Percentiles rank a stretch among this genome's conserved stretches.
These are phyloP conservation scores for Pichia phayaonensis DNA, from an alignment of 805 yeast genomes.

Conservation along the genomic window DNA sequence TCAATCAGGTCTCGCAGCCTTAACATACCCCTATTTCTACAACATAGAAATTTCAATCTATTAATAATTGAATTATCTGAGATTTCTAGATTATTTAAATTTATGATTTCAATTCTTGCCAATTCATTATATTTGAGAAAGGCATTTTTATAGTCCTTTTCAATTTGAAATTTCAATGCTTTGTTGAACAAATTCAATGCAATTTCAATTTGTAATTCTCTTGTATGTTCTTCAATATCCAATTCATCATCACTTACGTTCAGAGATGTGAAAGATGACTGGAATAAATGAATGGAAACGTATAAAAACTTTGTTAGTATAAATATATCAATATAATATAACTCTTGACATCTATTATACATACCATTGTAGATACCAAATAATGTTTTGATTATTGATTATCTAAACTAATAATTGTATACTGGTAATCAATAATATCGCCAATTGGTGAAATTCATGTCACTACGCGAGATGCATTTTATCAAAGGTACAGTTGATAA, in stretches of 20 bases:
- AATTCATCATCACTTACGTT: conserved; percentile 70
- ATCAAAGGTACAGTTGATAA: too few relatives aligned
- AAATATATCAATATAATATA: neutral
- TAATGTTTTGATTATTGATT: too few relatives aligned
- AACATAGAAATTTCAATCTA: conserved; percentile 65
- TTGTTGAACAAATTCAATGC: conserved; percentile 68
- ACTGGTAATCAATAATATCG: too few relatives aligned
- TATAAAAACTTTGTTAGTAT: neutral
- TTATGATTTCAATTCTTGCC: conserved; percentile 62
- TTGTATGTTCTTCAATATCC: conserved; percentile 81
- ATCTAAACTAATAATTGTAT: too few relatives aligned
- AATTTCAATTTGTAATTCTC: conserved; percentile 86
- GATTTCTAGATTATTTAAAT: conserved; percentile 25
- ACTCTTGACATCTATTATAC: neutral
- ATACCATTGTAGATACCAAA: neutral
- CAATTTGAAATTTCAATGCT: conserved; percentile 59
- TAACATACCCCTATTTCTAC: conserved; percentile 75
- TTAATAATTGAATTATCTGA: conserved; percentile 58
- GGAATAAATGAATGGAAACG: neutral
- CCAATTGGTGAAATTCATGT: too few relatives aligned
- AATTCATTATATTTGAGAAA: conserved; percentile 49
- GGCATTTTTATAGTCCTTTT: conserved; percentile 41
- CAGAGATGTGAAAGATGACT: conserved; percentile 72
- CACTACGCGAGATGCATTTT: neutral
- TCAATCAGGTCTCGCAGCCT: conserved; percentile 33